Conservation (phyloP, 129 eudicot genomes). For the Escallonia herrerae region DNA sequence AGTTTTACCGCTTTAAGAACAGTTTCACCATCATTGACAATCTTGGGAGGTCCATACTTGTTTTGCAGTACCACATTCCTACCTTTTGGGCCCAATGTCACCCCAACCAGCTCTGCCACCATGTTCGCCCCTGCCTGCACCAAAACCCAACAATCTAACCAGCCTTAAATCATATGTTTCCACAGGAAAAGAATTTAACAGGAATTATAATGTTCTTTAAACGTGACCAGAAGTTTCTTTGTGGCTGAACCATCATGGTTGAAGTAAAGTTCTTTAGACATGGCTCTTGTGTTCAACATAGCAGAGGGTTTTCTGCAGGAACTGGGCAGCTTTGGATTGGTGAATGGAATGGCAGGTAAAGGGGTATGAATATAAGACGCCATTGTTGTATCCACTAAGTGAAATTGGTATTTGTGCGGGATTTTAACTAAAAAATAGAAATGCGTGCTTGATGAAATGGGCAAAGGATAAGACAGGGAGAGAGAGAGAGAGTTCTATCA, state of each 20-base stretch:
- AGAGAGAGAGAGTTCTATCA: background rate
- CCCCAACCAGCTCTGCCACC: conserved; percentile 86
- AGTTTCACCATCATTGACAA: conserved; percentile 94
- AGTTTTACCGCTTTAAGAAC: conserved; percentile 79
- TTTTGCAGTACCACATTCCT: conserved; percentile 90
- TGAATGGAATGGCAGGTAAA: conserved; percentile 29
- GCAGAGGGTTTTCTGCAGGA: conserved; percentile 12
- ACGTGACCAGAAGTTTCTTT: conserved; percentile 59
- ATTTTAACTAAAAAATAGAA: background rate
- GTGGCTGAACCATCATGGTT: conserved; percentile 79
- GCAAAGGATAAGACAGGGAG: conserved; percentile 1
- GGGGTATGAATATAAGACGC: conserved; percentile 26
- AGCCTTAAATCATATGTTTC: background rate
- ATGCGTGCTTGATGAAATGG: background rate
- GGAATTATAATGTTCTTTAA: background rate
- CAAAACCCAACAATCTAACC: background rate
- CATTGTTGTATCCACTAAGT: conserved; percentile 23
- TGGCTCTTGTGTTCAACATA: conserved; percentile 34
- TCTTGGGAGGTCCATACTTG: conserved; percentile 97
- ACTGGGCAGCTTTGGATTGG: conserved; percentile 17
- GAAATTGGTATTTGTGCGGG: background rate
- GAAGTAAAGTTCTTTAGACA: conserved; percentile 67
- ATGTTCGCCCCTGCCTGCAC: conserved; percentile 73
- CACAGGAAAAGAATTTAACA: too few relatives aligned
- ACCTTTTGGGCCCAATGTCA: conserved; percentile 92